These are phyloP conservation scores for Rhodotorula graminis DNA, from an alignment of 768 basidiomycete species.

Conservation along the genomic window DNA sequence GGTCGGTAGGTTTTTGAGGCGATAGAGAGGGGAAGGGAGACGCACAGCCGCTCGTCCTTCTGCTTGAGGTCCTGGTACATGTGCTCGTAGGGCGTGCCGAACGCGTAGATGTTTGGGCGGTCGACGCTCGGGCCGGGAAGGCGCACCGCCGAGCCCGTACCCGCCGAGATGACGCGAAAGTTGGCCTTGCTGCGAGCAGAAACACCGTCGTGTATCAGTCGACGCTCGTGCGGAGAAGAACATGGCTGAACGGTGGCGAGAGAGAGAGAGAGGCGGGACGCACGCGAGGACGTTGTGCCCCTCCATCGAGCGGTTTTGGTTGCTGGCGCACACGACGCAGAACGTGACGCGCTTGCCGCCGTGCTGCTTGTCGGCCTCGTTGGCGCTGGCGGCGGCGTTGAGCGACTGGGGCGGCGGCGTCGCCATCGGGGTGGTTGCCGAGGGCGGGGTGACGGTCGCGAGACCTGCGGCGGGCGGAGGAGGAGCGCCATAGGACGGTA, in stretches of 20 bases:
- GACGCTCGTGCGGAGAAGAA: neutral
- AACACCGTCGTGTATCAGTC: neutral
- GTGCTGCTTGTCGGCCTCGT: neutral
- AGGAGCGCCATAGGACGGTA: no score
- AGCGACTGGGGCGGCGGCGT: constrained; percentile 12
- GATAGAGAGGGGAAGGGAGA: neutral
- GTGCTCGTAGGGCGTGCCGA: constrained; percentile 92
- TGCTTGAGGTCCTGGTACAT: constrained; percentile 83
- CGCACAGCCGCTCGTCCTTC: constrained; percentile 81
- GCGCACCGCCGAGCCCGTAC: constrained; percentile 94
- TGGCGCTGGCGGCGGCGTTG: neutral
- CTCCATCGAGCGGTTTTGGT: constrained; percentile 67
- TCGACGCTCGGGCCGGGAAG: constrained; percentile 93
- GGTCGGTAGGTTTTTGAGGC: no score
- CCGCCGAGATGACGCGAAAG: constrained; percentile 83
- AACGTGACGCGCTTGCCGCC: constrained; percentile 53
- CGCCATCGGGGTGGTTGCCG: constrained; percentile 7
- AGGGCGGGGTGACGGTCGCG: constrained; percentile 3
- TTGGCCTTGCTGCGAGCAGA: constrained; percentile 68
- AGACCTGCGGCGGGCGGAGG: neutral
- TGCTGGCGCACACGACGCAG: constrained; percentile 99
- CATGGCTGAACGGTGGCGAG: neutral
- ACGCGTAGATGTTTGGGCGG: constrained; percentile 92
- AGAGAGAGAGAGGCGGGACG: constrained; percentile 48
- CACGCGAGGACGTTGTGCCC: constrained; percentile 85